phyloP scores from a whole-genome alignment of 169 alveolate genomes.

The Plasmodium inui region DNA sequence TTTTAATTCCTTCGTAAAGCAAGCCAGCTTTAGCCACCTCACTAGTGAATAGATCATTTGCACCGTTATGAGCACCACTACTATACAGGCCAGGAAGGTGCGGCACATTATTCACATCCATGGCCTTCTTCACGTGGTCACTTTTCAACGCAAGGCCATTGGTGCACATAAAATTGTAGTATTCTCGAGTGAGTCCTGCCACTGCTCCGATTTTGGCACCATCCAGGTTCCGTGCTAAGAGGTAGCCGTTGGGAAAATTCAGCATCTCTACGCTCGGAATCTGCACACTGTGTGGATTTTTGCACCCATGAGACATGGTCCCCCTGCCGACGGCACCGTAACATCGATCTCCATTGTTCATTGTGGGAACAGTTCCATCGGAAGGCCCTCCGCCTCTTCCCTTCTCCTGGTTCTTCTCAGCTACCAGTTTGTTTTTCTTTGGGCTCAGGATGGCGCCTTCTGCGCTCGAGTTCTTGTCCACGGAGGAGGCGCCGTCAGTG shows the following conservation, averaged over 20 bases:
- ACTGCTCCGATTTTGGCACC: background rate
- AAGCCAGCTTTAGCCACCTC: conserved; percentile 1
- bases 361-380: background rate
- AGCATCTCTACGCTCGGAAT: background rate
- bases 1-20: conserved; percentile 2
- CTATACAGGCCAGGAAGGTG: background rate
- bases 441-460: background rate
- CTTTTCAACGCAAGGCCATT: conserved; percentile 19
- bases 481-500: too few relatives aligned
- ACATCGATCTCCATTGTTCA: background rate
- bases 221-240: background rate
- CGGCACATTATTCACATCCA: background rate
- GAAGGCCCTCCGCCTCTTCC: background rate
- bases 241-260: background rate
- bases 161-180: background rate
- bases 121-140: background rate
- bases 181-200: background rate
- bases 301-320: background rate
- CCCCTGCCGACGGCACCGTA: background rate
- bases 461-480: background rate
- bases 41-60: background rate
- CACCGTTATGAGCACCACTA: background rate
- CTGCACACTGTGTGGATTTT: background rate
- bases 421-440: background rate
- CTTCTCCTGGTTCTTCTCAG: background rate